A percentile compares a stretch with the other conserved stretches of the same genome.
These are phyloP conservation scores for Xerocomus alliaceus DNA, from an alignment of 1,284 basidiomycete species.

Conservation along the genomic window DNA sequence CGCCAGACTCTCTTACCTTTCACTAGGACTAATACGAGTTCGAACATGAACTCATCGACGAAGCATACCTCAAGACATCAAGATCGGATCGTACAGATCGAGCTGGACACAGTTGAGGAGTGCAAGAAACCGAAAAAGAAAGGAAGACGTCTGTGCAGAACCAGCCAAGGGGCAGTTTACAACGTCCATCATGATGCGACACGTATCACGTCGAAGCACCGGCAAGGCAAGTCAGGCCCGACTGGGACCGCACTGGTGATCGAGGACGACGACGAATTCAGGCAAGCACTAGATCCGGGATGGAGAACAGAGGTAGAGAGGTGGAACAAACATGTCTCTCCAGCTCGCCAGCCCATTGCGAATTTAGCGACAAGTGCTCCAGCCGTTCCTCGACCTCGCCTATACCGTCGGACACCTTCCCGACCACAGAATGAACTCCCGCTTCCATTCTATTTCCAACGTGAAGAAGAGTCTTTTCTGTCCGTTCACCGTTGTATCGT, in stretches of 20 bases:
- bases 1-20: slow-evolving; percentile 50
- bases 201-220: slow-evolving; percentile 37
- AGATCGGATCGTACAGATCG: not conserved
- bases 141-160: slow-evolving; percentile 7
- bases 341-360: slow-evolving; percentile 19
- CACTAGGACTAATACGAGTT: slow-evolving; percentile 10
- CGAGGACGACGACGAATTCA: slow-evolving; percentile 53
- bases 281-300: slow-evolving; percentile 51
- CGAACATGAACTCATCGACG: slow-evolving; percentile 9
- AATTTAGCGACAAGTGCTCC: not conserved
- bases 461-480: slow-evolving; percentile 6
- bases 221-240: slow-evolving; percentile 13
- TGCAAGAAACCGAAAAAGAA: slow-evolving; percentile 23
- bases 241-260: slow-evolving; percentile 27
- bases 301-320: slow-evolving; percentile 44
- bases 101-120: slow-evolving; percentile 9
- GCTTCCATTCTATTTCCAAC: slow-evolving; percentile 24
- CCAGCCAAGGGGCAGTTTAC: slow-evolving; percentile 26
- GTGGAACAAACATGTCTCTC: slow-evolving; percentile 36
- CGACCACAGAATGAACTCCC: slow-evolving; percentile 18
- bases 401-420: slow-evolving; percentile 23
- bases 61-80: slow-evolving; percentile 11
- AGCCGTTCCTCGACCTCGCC: slow-evolving; percentile 15
- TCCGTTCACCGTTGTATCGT: slow-evolving; percentile 36
- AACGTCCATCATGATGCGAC: slow-evolving; percentile 35